These are phyloP conservation scores for Melampsora americana DNA, from an alignment of 1,284 basidiomycete species.

Conservation along the genomic window DNA sequence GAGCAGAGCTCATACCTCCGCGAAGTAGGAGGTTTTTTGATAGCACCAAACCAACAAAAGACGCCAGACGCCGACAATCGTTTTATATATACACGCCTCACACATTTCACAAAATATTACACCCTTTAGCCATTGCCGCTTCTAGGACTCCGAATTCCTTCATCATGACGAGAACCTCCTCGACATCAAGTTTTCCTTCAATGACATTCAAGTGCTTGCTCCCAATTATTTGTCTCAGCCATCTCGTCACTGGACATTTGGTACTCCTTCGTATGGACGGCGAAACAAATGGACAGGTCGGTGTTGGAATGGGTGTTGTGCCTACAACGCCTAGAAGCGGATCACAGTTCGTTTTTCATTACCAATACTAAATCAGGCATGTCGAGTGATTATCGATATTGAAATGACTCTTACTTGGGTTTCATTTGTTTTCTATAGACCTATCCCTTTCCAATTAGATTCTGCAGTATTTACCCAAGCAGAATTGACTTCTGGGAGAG, in stretches of 20 bases:
- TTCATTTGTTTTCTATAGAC: neutral
- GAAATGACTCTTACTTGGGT: neutral
- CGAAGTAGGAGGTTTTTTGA: too few species aligned
- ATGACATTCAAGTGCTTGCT: too few species aligned
- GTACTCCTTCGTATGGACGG: neutral
- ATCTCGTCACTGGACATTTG: neutral
- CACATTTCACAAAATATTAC: too few species aligned
- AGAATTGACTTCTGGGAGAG: neutral
- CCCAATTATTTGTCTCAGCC: too few species aligned
- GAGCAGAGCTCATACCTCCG: too few species aligned
- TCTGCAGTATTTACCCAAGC: neutral
- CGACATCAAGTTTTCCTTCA: too few species aligned
- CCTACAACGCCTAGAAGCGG: neutral
- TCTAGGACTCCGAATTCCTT: too few species aligned
- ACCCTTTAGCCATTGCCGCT: too few species aligned
- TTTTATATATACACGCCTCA: too few species aligned
- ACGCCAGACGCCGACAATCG: too few species aligned
- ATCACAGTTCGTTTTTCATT: neutral
- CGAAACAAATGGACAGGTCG: neutral
- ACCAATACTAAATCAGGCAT: neutral
- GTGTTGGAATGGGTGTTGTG: conserved; percentile 1
- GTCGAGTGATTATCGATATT: neutral
- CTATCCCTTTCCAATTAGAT: neutral
- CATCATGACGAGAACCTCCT: too few species aligned
- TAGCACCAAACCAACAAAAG: too few species aligned